These are phyloP conservation scores for Blastobotrys niveus DNA, from an alignment of 1,139 yeast species.

Conservation along the genomic window DNA sequence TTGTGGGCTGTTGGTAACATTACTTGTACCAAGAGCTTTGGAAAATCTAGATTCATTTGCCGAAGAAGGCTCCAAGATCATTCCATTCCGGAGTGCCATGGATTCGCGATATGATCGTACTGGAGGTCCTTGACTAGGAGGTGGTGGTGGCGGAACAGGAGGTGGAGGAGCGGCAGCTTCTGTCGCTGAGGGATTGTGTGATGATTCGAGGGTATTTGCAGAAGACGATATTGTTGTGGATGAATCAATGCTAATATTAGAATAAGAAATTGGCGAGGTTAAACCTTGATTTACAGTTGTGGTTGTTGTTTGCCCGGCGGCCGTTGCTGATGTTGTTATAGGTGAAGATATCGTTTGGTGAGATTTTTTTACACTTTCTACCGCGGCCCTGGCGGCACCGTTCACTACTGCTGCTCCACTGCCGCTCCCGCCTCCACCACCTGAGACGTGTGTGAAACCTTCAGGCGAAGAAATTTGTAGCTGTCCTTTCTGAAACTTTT, in stretches of 20 bases:
- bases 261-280: not conserved
- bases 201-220: too few relatives aligned
- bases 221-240: not conserved
- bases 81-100: constrained; percentile 13
- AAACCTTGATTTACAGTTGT: not conserved
- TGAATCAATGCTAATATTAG: not conserved
- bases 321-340: not conserved
- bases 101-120: constrained; percentile 15
- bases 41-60: constrained; percentile 11
- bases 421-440: constrained; percentile 2
- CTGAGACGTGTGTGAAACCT: constrained; percentile 17
- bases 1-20: not conserved
- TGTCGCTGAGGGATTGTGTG: not conserved
- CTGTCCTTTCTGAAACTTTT: constrained; percentile 13
- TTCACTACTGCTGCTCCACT: not conserved
- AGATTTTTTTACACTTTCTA: not conserved
- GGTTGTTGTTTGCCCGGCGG: not conserved
- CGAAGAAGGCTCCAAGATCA: constrained; percentile 4
- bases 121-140: constrained; percentile 15
- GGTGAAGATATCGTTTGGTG: not conserved
- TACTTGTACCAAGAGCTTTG: constrained; percentile 4
- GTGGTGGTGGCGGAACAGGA: constrained; percentile 7
- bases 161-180: constrained; percentile 1
- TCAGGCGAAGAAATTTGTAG: constrained; percentile 16
- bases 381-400: not conserved